phyloP scores from a whole-genome alignment of 805 yeast genomes.

The Wickerhamiella allomyrinae region DNA sequence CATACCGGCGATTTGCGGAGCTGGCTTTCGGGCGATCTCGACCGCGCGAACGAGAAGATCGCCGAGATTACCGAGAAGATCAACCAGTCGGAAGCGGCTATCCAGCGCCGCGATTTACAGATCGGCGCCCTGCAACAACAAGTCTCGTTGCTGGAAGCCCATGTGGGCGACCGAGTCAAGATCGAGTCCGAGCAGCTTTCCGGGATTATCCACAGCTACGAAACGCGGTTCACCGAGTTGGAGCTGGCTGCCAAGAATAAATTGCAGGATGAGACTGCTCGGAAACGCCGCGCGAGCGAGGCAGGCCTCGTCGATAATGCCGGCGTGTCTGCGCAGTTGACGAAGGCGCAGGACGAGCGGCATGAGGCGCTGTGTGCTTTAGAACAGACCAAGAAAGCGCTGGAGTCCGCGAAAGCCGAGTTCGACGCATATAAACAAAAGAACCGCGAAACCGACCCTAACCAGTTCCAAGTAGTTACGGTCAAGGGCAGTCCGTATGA shows the following conservation, averaged over 20 bases:
- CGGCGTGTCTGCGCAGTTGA: not conserved
- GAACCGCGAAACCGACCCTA: not conserved
- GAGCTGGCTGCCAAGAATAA: not conserved
- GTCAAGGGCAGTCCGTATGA: conserved; percentile 5
- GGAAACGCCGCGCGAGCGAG: not conserved
- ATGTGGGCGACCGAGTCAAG: not conserved
- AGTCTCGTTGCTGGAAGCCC: not conserved
- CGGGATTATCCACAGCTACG: not conserved
- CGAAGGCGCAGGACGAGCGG: not conserved
- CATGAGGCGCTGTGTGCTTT: not conserved
- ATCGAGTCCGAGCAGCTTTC: not conserved
- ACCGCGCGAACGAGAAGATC: not conserved
- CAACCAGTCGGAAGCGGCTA: not conserved
- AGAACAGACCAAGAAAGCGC: not conserved
- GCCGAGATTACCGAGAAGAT: not conserved
- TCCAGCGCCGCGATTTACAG: not conserved
- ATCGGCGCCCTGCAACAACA: not conserved
- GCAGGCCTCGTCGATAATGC: not conserved
- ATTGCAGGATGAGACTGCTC: not conserved
- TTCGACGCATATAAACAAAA: not conserved
- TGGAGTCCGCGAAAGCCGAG: not conserved
- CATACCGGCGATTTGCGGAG: not conserved
- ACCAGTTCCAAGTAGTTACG: conserved; percentile 1
- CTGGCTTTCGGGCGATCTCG: not conserved
- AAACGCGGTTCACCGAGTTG: not conserved